These are phyloP conservation scores for Globisporangium camurandrum DNA, from an alignment of 352 stramenopile genomes.

Conservation along the genomic window DNA sequence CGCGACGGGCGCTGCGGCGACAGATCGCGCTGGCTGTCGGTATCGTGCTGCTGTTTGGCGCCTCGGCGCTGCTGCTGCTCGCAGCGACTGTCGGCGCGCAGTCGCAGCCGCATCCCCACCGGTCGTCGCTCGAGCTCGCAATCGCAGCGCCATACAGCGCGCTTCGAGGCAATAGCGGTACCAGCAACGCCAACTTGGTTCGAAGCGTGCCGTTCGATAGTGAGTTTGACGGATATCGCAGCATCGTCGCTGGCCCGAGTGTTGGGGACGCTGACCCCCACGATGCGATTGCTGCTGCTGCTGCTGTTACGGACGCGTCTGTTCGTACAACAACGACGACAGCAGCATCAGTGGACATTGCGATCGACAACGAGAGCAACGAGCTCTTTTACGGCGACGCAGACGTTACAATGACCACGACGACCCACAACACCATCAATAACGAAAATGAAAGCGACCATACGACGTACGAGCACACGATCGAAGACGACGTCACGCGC, in stretches of 20 bases:
- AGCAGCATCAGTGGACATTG: no score
- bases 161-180: neutral
- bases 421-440: neutral
- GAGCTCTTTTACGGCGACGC: slow-evolving; percentile 1
- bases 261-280: neutral
- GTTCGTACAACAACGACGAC: neutral
- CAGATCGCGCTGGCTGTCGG: neutral
- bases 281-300: neutral
- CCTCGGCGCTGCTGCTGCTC: neutral
- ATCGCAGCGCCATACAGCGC: slow-evolving; percentile 1
- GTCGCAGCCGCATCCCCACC: neutral
- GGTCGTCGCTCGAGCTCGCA: slow-evolving; percentile 1
- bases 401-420: neutral
- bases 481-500: no score
- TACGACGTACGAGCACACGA: no score
- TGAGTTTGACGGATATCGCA: neutral
- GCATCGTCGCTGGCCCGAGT: neutral
- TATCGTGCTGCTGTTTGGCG: no score
- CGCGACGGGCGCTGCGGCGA: neutral
- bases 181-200: neutral
- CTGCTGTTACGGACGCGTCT: neutral
- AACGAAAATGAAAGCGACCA: neutral
- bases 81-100: neutral
- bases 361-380: slow-evolving; percentile 6
- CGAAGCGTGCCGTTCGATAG: neutral